These are phyloP conservation scores for Candida ortonii DNA, from an alignment of 805 yeast species.

Conservation along the genomic window DNA sequence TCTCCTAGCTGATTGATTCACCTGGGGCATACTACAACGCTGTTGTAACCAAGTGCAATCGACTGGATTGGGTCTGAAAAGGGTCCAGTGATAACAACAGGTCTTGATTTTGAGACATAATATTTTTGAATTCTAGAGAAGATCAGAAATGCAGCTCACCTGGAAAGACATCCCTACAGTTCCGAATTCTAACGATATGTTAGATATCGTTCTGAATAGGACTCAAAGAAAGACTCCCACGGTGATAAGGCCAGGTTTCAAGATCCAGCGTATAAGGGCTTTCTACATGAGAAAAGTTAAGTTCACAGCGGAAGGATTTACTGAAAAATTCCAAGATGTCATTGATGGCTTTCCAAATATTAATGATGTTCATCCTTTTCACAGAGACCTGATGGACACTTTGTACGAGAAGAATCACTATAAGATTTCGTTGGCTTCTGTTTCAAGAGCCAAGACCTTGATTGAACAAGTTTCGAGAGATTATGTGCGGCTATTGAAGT, in stretches of 20 bases:
- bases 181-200: conserved; percentile 85
- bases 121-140: too few relatives aligned
- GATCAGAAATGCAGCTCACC: conserved; percentile 97
- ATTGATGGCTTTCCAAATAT: conserved; percentile 91
- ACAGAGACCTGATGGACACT: conserved; percentile 96
- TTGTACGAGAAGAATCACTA: conserved; percentile 97
- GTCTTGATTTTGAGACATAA: too few relatives aligned
- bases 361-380: conserved; percentile 97
- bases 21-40: too few relatives aligned
- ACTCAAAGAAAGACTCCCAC: conserved; percentile 99
- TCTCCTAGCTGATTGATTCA: too few relatives aligned
- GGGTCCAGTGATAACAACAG: too few relatives aligned
- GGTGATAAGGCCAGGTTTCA: conserved; percentile 95
- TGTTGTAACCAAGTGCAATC: too few relatives aligned
- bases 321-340: conserved; percentile 85
- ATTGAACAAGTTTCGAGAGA: conserved; percentile 96
- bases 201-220: conserved; percentile 94
- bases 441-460: conserved; percentile 88
- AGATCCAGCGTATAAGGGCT: conserved; percentile 92
- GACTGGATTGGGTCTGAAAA: too few relatives aligned
- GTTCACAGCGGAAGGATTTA: conserved; percentile 93
- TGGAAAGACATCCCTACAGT: conserved; percentile 99
- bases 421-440: conserved; percentile 92
- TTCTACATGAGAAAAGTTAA: conserved; percentile 98
- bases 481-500: conserved; percentile 88